Conservation (phyloP, 352 stramenopile species). For the Phytopythium sindhum region DNA sequence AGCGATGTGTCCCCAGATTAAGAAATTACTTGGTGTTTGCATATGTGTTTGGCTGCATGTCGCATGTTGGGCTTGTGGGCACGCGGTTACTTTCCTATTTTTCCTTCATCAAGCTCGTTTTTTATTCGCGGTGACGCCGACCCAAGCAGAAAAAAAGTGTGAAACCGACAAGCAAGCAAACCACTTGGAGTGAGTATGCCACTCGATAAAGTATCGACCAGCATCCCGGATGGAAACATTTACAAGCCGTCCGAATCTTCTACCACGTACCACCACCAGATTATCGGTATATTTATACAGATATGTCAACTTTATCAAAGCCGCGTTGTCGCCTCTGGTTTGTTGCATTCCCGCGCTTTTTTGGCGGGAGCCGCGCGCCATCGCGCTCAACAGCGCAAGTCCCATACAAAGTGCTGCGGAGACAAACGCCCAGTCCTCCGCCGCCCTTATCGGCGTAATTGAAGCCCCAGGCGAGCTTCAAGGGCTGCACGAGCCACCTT, state of each 20-base stretch:
- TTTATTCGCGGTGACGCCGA: too few species aligned
- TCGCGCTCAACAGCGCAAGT: not conserved
- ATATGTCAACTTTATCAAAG: not conserved
- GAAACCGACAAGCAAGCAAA: constrained; percentile 1
- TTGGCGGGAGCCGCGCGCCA: not conserved
- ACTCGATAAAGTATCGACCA: not conserved
- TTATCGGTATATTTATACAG: not conserved
- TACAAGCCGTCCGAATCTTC: not conserved
- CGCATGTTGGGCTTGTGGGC: not conserved
- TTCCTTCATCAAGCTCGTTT: too few species aligned
- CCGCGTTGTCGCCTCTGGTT: not conserved
- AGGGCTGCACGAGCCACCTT: not conserved
- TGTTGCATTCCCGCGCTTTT: not conserved
- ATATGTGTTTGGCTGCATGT: not conserved
- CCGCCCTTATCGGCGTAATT: not conserved
- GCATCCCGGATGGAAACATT: not conserved
- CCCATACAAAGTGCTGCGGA: too few species aligned
- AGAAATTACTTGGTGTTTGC: too few species aligned
- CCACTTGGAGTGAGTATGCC: not conserved
- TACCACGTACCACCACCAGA: too few species aligned
- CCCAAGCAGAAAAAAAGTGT: constrained; percentile 6
- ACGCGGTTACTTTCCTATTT: too few species aligned
- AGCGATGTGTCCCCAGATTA: too few species aligned
- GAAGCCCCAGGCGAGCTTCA: not conserved
- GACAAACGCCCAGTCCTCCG: too few species aligned